Percentiles rank a stretch among this genome's conserved stretches.
These are phyloP conservation scores for Creolimax fragrantissima DNA, from an alignment of 78 protist species.

Conservation along the genomic window DNA sequence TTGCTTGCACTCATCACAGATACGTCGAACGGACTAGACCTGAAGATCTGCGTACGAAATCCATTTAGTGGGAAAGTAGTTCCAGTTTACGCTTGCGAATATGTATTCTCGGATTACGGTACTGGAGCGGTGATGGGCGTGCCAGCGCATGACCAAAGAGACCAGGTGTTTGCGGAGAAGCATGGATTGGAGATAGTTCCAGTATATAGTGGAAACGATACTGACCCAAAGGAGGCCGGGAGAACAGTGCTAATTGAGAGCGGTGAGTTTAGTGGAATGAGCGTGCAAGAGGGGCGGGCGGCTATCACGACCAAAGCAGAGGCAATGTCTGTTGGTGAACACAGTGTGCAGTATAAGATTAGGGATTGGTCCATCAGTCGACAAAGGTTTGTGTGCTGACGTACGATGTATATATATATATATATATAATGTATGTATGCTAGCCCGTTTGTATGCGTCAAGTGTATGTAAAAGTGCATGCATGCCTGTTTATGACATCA, in stretches of 20 bases:
- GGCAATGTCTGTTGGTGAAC: neutral
- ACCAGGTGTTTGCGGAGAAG: conserved; percentile 56
- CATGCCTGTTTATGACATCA: neutral
- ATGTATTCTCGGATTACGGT: conserved; percentile 65
- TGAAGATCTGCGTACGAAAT: neutral
- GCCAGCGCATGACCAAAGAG: conserved; percentile 80
- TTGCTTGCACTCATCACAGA: neutral
- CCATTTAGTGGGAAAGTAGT: conserved; percentile 21
- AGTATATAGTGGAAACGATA: neutral
- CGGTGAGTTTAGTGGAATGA: neutral
- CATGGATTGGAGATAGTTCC: conserved; percentile 33
- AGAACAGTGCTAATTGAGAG: neutral
- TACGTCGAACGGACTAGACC: neutral
- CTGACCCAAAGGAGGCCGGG: conserved; percentile 2
- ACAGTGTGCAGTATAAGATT: conserved; percentile 46
- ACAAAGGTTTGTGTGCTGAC: conserved; percentile 37
- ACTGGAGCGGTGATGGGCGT: conserved; percentile 86
- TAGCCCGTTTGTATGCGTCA: no score
- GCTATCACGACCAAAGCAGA: conserved; percentile 9
- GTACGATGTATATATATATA: neutral
- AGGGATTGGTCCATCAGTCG: conserved; percentile 88
- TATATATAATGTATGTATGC: no score
- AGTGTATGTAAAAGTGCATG: neutral
- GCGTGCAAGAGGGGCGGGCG: conserved; percentile 16
- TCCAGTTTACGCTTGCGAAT: conserved; percentile 55